Evolutionary conservation across 495 filamentous ascomycete genomes (phyloP).

Genomic region (Hypoxylon perforatum): DNA sequence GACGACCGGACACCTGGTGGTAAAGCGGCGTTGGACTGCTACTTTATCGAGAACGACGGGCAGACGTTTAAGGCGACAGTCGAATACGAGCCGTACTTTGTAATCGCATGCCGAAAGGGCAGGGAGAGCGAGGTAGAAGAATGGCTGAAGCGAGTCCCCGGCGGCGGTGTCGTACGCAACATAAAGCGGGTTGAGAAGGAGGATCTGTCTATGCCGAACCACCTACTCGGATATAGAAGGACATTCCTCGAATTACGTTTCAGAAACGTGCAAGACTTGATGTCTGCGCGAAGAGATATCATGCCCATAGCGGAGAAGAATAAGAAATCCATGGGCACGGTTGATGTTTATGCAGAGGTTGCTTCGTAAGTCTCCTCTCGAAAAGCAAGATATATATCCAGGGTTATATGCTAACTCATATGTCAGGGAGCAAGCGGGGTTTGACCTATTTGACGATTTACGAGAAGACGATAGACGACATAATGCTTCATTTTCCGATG

Average conservation of each 20-base stretch:
- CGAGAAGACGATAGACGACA: slow-evolving; percentile 84
- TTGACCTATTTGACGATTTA: slow-evolving; percentile 95
- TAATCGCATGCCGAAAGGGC: slow-evolving; percentile 88
- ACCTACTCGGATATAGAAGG: slow-evolving; percentile 88
- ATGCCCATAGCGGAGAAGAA: slow-evolving; percentile 97
- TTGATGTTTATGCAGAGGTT: slow-evolving; percentile 99
- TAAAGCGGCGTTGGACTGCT: slow-evolving; percentile 92
- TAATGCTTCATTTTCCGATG: slow-evolving; percentile 81
- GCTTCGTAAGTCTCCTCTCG: slow-evolving; percentile 70
- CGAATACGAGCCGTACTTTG: slow-evolving; percentile 96
- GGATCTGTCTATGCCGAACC: slow-evolving; percentile 95
- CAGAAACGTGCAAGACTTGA: slow-evolving; percentile 84
- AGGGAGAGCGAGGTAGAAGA: slow-evolving; percentile 95
- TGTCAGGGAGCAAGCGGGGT: slow-evolving; percentile 80
- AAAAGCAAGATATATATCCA: neutral
- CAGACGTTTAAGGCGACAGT: slow-evolving; percentile 95
- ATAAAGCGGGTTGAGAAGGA: slow-evolving; percentile 86
- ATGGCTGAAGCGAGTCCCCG: slow-evolving; percentile 84
- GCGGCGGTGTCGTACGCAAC: slow-evolving; percentile 85
- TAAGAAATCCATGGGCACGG: slow-evolving; percentile 90
- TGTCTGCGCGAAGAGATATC: slow-evolving; percentile 82
- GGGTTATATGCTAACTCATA: slow-evolving; percentile 34
- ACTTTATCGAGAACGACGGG: slow-evolving; percentile 95
- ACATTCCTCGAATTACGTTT: slow-evolving; percentile 88
- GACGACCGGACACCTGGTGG: slow-evolving; percentile 82